Conservation (phyloP, 805 yeast genomes). For the Brettanomyces custersianus region DNA sequence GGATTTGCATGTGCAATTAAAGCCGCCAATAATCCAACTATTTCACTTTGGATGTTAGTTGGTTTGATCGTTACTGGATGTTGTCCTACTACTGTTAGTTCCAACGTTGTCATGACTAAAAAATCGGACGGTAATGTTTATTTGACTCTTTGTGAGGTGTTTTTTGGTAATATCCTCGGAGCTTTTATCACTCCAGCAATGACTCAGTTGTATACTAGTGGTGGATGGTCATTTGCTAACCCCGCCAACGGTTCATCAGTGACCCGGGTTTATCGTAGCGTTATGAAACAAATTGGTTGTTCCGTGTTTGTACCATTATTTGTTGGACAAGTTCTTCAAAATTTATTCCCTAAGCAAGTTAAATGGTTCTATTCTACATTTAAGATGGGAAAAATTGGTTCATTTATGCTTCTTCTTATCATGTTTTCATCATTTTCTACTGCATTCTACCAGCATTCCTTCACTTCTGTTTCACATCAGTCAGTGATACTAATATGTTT, state of each 20-base stretch:
- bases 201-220: slow-evolving; percentile 55
- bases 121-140: slow-evolving; percentile 74
- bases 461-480: slow-evolving; percentile 39
- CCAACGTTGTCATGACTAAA: slow-evolving; percentile 88
- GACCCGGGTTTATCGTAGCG: slow-evolving; percentile 53
- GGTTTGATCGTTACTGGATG: slow-evolving; percentile 79
- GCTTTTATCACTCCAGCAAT: slow-evolving; percentile 85
- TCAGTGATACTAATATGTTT: slow-evolving; percentile 72
- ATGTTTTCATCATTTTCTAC: slow-evolving; percentile 61
- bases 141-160: slow-evolving; percentile 74
- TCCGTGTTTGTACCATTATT: slow-evolving; percentile 73
- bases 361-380: slow-evolving; percentile 51
- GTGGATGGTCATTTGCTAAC: slow-evolving; percentile 68
- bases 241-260: slow-evolving; percentile 57
- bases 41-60: slow-evolving; percentile 68
- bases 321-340: slow-evolving; percentile 81
- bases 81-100: slow-evolving; percentile 87
- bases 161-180: slow-evolving; percentile 76
- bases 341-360: slow-evolving; percentile 55
- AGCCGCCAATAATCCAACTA: slow-evolving; percentile 44
- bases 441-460: slow-evolving; percentile 77
- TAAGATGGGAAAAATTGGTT: slow-evolving; percentile 62
- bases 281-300: slow-evolving; percentile 82
- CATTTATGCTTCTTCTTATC: slow-evolving; percentile 68
- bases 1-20: slow-evolving; percentile 66